Conservation (phyloP, 1,284 basidiomycete genomes). For the Trichosporon sp. region DNA sequence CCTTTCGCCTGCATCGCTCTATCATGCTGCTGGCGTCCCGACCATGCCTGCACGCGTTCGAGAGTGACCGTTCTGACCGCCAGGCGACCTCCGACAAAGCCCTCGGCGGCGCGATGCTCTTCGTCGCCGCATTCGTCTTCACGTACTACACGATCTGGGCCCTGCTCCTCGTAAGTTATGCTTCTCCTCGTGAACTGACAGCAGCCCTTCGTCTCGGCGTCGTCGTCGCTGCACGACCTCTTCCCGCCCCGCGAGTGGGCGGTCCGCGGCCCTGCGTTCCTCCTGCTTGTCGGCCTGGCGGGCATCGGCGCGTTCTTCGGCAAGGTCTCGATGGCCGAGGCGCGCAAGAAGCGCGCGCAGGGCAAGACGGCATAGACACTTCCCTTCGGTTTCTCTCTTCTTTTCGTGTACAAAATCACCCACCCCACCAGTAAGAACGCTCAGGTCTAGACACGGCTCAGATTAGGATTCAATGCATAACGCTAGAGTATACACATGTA, state of each 20-base stretch:
- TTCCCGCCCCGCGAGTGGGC: constrained; percentile 91
- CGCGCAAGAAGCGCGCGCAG: constrained; percentile 49
- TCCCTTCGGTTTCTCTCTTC: background rate
- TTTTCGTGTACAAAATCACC: background rate
- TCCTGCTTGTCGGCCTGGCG: constrained; percentile 71
- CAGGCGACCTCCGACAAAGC: constrained; percentile 76
- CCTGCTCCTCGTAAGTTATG: constrained; percentile 65
- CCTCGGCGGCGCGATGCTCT: constrained; percentile 72
- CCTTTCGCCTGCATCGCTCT: background rate
- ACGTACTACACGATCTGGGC: constrained; percentile 89
- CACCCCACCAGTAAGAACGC: background rate
- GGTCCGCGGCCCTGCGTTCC: constrained; percentile 72
- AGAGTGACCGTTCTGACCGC: background rate
- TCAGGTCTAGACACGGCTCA: background rate
- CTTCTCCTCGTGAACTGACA: background rate
- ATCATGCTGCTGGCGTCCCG: background rate
- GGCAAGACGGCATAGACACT: constrained; percentile 37
- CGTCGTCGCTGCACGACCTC: constrained; percentile 65
- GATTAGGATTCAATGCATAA: constrained; percentile 3
- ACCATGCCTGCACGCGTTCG: background rate
- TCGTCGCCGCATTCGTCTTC: constrained; percentile 70
- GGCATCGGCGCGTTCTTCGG: constrained; percentile 75
- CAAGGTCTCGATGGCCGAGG: constrained; percentile 68
- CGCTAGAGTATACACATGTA: background rate
- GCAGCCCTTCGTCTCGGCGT: constrained; percentile 77